Base-by-base conservation (phyloP, 805 yeast species). In the Middelhovenomyces tepae region DNA sequence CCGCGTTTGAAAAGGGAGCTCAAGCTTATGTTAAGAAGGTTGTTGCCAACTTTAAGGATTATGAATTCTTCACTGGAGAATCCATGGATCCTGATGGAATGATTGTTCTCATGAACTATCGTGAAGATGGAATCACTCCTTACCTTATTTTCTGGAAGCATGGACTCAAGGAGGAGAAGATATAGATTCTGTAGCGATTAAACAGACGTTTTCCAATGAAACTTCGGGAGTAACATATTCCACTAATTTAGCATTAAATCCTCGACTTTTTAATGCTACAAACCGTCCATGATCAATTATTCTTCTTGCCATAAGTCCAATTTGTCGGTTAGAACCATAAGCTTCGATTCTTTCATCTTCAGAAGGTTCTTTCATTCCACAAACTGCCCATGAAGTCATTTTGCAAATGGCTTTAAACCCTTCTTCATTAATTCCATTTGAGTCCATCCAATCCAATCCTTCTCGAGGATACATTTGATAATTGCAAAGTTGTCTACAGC, bases 61-160 rank as follows among this genome's bases (percentile, higher is more conserved):
- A 93, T 94, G 98, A 91, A 63, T 91, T 91, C 77, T 91, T 69
- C 87, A 89, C 95, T 53, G 97, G 98, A 75, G 97, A 89, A 74
- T 82, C 95, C 62, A 91, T 91, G 98, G 96, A 91, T 78, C 98
- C 98, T 65, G 98, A 91, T 69, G 98, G 80, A 53, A 91, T 91
- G 98, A 69, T 91, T 60, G 85, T 86, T 53, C 77, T 91, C 65
- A 82, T 91, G 69, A 91, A 91, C 93, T 91, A 89, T 86, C 93
- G 98, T 72, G 98, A 91, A 74, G 97, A 91, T 64, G 98, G 98
- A 73, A 72, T 78, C 56, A 91, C 98, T 53, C 98, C 98, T 61
- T 91, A 62, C 71, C 91, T 89, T 59, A 85, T 87, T 49, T 78
- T 87, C 80, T 91, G 98, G 98, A 91, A 89, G 74, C 98, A 91